phyloP scores from a whole-genome alignment of 257 asterid genomes.

The Verbena officinalis region DNA sequence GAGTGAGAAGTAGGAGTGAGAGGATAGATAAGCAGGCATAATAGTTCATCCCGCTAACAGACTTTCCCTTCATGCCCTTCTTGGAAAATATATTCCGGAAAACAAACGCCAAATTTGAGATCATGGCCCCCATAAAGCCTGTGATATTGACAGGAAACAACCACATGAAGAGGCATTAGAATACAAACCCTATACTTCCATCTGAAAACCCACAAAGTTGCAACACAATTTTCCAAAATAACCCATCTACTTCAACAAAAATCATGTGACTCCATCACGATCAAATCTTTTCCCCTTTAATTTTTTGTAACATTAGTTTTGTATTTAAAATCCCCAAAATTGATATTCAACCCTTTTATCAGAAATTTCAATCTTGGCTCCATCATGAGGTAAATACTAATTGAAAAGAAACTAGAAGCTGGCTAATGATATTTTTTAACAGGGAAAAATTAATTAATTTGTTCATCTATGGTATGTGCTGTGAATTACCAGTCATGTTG shows the following conservation, averaged over 20 bases:
- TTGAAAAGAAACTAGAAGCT: conserved; percentile 20
- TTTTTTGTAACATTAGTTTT: too few relatives aligned
- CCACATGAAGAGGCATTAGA: conserved; percentile 36
- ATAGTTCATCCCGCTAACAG: conserved; percentile 97
- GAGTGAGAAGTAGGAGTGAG: conserved; percentile 83
- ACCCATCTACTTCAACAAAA: conserved; percentile 32
- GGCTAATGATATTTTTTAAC: neutral
- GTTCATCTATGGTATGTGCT: neutral
- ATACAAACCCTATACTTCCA: conserved; percentile 25
- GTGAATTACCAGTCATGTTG: conserved; percentile 80
- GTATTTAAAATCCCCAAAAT: too few relatives aligned
- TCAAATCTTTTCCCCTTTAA: too few relatives aligned
- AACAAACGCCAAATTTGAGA: conserved; percentile 94
- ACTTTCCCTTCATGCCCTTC: conserved; percentile 98
- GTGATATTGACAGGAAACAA: conserved; percentile 54
- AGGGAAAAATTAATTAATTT: neutral
- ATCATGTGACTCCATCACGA: conserved; percentile 19
- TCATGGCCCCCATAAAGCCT: conserved; percentile 99
- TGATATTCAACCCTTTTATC: too few relatives aligned
- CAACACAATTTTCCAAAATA: conserved; percentile 13
- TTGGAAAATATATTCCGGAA: conserved; percentile 95
- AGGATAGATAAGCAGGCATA: conserved; percentile 89
- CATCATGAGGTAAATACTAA: neutral
- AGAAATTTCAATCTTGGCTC: too few relatives aligned
- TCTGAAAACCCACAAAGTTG: conserved; percentile 7